Conservation (phyloP, 805 yeast species). For the Nakazawaea molendinolei region DNA sequence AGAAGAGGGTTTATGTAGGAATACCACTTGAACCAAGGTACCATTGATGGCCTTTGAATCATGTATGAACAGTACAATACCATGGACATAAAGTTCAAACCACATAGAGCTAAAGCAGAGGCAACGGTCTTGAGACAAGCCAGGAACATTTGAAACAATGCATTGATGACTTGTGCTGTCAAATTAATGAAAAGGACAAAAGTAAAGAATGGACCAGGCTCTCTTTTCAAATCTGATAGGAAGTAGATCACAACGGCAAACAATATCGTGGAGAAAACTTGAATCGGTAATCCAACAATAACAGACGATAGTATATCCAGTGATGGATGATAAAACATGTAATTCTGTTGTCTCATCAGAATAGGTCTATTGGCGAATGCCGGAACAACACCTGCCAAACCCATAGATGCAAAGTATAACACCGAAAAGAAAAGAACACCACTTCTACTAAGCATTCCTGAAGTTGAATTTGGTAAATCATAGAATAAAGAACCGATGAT, state of each 20-base stretch:
- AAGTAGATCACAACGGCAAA: slow-evolving; percentile 45
- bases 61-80: slow-evolving; percentile 58
- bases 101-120: slow-evolving; percentile 54
- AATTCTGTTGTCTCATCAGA: slow-evolving; percentile 57
- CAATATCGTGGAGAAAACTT: slow-evolving; percentile 40
- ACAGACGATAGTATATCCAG: slow-evolving; percentile 57
- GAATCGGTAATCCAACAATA: slow-evolving; percentile 51
- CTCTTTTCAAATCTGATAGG: slow-evolving; percentile 42
- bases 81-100: slow-evolving; percentile 42
- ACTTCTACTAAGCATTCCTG: slow-evolving; percentile 56
- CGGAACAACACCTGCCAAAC: slow-evolving; percentile 54
- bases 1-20: slow-evolving; percentile 42
- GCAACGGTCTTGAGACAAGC: slow-evolving; percentile 40
- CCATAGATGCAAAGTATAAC: slow-evolving; percentile 52
- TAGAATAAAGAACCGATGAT: slow-evolving; percentile 56
- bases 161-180: slow-evolving; percentile 39
- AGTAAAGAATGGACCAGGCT: slow-evolving; percentile 51
- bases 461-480: slow-evolving; percentile 40
- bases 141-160: slow-evolving; percentile 49
- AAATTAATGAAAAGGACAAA: slow-evolving; percentile 37
- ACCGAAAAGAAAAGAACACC: slow-evolving; percentile 57
- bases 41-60: slow-evolving; percentile 50
- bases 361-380: slow-evolving; percentile 57
- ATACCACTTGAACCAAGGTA: slow-evolving; percentile 59
- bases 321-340: slow-evolving; percentile 56